phyloP scores from a whole-genome alignment of 805 yeast genomes.

The Danielia oregonensis region DNA sequence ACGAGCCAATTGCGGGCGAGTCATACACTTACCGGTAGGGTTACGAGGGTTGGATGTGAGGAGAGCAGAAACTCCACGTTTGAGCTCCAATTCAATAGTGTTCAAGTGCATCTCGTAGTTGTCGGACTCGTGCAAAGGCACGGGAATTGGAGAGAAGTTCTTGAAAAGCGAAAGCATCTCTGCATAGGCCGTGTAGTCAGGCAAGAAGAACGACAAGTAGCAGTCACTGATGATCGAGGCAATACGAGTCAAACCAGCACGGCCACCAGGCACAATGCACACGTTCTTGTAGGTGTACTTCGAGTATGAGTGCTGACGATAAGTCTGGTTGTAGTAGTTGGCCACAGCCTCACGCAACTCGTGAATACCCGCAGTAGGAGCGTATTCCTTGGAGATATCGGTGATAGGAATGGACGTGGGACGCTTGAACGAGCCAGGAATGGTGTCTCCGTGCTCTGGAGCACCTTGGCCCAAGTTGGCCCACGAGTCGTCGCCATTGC shows the following conservation, averaged over 20 bases:
- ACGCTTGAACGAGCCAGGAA: conserved; percentile 55
- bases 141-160: conserved; percentile 61
- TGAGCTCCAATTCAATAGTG: conserved; percentile 48
- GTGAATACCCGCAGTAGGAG: conserved; percentile 57
- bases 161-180: conserved; percentile 61
- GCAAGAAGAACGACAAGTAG: conserved; percentile 55
- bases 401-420: conserved; percentile 47
- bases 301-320: conserved; percentile 45
- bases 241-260: conserved; percentile 60
- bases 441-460: conserved; percentile 57
- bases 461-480: conserved; percentile 64
- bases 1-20: conserved; percentile 42
- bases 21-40: conserved; percentile 56
- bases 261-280: conserved; percentile 62
- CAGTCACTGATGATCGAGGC: conserved; percentile 59
- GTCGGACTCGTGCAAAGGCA: conserved; percentile 54
- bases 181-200: conserved; percentile 64
- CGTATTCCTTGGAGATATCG: conserved; percentile 50
- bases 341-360: conserved; percentile 58
- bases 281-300: conserved; percentile 59
- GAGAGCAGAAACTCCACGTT: conserved; percentile 55
- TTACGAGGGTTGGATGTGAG: conserved; percentile 60
- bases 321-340: conserved; percentile 50
- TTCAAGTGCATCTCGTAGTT: conserved; percentile 54
- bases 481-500: conserved; percentile 42